Conservation (phyloP, 495 filamentous ascomycete species). For the Podospora bellae-mahoneyi region DNA sequence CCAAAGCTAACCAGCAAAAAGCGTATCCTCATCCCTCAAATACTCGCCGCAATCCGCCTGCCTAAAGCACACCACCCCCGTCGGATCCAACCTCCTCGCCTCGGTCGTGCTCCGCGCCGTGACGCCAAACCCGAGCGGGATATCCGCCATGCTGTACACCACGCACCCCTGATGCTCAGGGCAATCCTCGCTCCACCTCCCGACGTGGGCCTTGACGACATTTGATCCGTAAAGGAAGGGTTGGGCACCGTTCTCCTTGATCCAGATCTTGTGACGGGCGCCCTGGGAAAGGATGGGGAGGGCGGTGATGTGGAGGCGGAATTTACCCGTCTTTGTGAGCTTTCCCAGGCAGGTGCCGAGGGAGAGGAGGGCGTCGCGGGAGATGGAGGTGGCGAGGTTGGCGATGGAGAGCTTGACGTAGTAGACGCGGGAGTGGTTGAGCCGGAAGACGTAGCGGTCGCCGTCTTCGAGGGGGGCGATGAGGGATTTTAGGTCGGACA, state of each 20-base stretch:
- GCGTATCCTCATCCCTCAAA: slow-evolving; percentile 69
- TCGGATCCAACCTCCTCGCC: slow-evolving; percentile 77
- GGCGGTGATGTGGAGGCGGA: slow-evolving; percentile 77
- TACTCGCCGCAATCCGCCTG: slow-evolving; percentile 92
- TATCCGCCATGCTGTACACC: slow-evolving; percentile 73
- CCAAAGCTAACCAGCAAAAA: slow-evolving; percentile 45
- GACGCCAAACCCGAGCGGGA: slow-evolving; percentile 70
- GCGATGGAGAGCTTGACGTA: slow-evolving; percentile 83
- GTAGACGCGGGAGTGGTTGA: slow-evolving; percentile 67
- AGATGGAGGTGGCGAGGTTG: slow-evolving; percentile 82
- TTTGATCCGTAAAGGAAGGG: slow-evolving; percentile 75
- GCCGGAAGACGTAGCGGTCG: slow-evolving; percentile 81
- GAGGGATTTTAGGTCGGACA: slow-evolving; percentile 61
- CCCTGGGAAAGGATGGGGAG: slow-evolving; percentile 82
- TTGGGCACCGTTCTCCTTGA: slow-evolving; percentile 93
- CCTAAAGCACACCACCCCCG: slow-evolving; percentile 77
- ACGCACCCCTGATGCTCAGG: slow-evolving; percentile 74
- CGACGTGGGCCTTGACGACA: slow-evolving; percentile 86
- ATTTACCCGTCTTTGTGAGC: slow-evolving; percentile 92
- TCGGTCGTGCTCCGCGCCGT: slow-evolving; percentile 78
- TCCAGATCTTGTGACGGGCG: slow-evolving; percentile 91
- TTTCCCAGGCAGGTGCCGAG: slow-evolving; percentile 83
- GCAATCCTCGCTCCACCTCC: slow-evolving; percentile 82
- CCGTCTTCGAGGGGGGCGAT: slow-evolving; percentile 68
- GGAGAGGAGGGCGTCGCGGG: slow-evolving; percentile 72